Evolutionary conservation across 2,329 filamentous ascomycete species (phyloP), one percentile per base, ranked within the genome.

Genomic region (Scolecobasidium constrictum): DNA sequence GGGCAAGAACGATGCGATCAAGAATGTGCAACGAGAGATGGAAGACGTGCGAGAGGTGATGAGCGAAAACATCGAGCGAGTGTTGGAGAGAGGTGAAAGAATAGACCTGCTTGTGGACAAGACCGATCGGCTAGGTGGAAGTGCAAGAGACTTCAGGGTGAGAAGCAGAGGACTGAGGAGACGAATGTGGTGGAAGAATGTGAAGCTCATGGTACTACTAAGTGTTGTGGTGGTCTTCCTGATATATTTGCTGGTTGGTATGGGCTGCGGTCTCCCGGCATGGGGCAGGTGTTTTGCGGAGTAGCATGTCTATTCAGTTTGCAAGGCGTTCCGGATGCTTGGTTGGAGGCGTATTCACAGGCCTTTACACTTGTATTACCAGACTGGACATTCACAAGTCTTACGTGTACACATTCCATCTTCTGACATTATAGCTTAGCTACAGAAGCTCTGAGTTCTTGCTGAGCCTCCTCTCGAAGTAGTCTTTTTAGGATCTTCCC

Each of bases 101-200:
- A 90, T 98, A 57, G 87, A 95, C 65, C 63, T 95, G 52, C 67
- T 98, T 36, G 88, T 98, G 17, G 88, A 96, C 62, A 95, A 98
- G 77, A 98, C 93, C 38, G 90, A 95, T 59, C 73, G 87, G 35
- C 64, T 98, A 31, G 92, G 90, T 12, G 86, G 85, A 20, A 92
- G 79, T 60, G 87, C 92, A 42, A 73, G 81, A 53, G 92, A 98
- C 59, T 98, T 98, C 59, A 72, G 92, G 41, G 81, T 96, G 15
- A 73, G 90, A 52, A 93, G 84, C 60, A 71, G 87, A 19, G 87
- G 86, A 1, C 63, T 98, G 53, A 84, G 92, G 67, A 75, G 93
- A 57, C 76, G 82, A 64, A 96, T 98, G 92, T 98, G 92, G 92
- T 96, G 90, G 90, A 96, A 96, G 79, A 96, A 98, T 61, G 75